These are phyloP conservation scores for Hygrophorus russula DNA, from an alignment of 768 basidiomycete genomes.

Conservation along the genomic window DNA sequence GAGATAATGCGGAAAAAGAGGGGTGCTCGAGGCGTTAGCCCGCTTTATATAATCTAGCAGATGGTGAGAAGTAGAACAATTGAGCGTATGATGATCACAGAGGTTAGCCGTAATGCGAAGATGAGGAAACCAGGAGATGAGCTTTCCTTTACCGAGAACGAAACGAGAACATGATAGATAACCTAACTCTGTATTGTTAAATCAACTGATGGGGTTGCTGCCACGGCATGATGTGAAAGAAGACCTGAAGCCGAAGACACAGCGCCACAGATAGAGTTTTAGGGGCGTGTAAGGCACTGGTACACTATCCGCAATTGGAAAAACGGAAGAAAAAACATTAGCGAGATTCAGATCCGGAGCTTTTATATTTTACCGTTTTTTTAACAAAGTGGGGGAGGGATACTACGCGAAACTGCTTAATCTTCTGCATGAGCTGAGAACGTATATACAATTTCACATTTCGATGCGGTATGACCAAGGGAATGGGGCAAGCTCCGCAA, in stretches of 20 bases:
- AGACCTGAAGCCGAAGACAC: conserved; percentile 1
- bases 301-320: conserved; percentile 1
- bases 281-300: conserved; percentile 8
- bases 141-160: conserved; percentile 7
- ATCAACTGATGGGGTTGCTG: conserved; percentile 13
- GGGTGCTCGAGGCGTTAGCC: not conserved
- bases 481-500: too few relatives aligned
- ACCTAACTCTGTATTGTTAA: conserved; percentile 7
- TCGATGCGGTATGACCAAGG: too few relatives aligned
- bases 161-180: conserved; percentile 5
- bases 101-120: conserved; percentile 14
- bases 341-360: too few relatives aligned
- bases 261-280: conserved; percentile 15
- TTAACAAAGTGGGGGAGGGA: too few relatives aligned
- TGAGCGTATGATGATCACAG: conserved; percentile 16
- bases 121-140: conserved; percentile 5
- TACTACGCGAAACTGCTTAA: too few relatives aligned
- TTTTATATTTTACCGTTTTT: too few relatives aligned
- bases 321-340: not conserved
- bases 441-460: too few relatives aligned
- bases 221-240: conserved; percentile 9
- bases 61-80: not conserved
- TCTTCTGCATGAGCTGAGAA: too few relatives aligned
- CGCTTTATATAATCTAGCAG: not conserved
- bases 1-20: conserved; percentile 5